Evolutionary conservation across 2,329 filamentous ascomycete genomes (phyloP).

Genomic region (Fusarium fracticaudum): DNA sequence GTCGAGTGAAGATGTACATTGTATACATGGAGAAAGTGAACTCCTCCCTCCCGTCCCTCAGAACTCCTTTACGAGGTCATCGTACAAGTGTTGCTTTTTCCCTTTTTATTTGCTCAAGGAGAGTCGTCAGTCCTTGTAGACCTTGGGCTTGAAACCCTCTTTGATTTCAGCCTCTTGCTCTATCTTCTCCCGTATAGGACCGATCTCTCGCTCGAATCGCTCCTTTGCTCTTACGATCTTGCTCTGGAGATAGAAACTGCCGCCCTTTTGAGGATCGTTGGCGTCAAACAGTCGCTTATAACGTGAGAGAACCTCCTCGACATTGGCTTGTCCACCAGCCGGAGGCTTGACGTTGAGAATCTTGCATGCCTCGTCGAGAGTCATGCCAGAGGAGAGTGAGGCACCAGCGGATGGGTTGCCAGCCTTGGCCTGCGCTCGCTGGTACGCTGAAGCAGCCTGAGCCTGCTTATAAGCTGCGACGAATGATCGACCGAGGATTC

Average conservation of each 20-base stretch:
- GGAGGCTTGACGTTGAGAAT: conserved; percentile 96
- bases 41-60: conserved; percentile 20
- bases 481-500: conserved; percentile 93
- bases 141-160: conserved; percentile 92
- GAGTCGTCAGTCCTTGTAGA: conserved; percentile 79
- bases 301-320: conserved; percentile 81
- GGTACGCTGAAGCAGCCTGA: conserved; percentile 84
- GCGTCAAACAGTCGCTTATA: conserved; percentile 96
- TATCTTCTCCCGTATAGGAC: conserved; percentile 74
- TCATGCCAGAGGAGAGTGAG: conserved; percentile 76
- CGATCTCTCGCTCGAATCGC: conserved; percentile 87
- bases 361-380: conserved; percentile 95
- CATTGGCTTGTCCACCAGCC: conserved; percentile 73
- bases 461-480: conserved; percentile 96
- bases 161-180: conserved; percentile 80
- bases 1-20: conserved; percentile 64
- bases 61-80: conserved; percentile 31
- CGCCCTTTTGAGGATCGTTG: conserved; percentile 95
- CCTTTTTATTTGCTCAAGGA: not conserved
- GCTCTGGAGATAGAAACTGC: conserved; percentile 98
- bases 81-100: conserved; percentile 32
- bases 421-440: conserved; percentile 73
- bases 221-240: conserved; percentile 93
- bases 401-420: conserved; percentile 65
- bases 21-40: conserved; percentile 46